phyloP scores from a whole-genome alignment of 768 basidiomycete species.

The Kwoniella bestiolae region DNA sequence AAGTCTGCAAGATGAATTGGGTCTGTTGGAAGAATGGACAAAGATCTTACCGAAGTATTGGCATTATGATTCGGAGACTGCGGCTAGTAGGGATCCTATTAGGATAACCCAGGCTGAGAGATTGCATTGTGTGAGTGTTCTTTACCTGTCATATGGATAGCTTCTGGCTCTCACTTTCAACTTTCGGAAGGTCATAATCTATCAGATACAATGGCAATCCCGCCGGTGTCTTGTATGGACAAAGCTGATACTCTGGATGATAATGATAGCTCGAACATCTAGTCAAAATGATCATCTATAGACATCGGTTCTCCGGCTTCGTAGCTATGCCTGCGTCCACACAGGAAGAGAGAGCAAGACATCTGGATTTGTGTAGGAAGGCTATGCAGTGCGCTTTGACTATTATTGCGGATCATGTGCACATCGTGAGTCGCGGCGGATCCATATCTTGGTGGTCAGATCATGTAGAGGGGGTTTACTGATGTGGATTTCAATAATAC shows the following conservation, averaged over 20 bases:
- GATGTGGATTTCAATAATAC: too few relatives aligned
- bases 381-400: conserved; percentile 80
- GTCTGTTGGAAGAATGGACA: conserved; percentile 77
- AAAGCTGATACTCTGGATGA: background rate
- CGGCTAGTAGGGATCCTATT: conserved; percentile 82
- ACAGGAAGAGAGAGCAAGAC: conserved; percentile 68
- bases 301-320: conserved; percentile 69
- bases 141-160: background rate
- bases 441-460: too few relatives aligned
- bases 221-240: too few relatives aligned
- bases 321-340: conserved; percentile 54
- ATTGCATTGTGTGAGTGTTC: conserved; percentile 65
- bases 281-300: conserved; percentile 82
- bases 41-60: conserved; percentile 73
- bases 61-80: conserved; percentile 77
- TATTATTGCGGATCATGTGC: conserved; percentile 79
- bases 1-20: conserved; percentile 69
- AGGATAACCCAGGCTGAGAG: conserved; percentile 86
- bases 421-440: conserved; percentile 72
- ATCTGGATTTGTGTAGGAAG: conserved; percentile 59
- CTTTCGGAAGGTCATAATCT: background rate
- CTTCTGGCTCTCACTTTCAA: background rate
- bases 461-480: too few relatives aligned
- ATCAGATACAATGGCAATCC: too few relatives aligned
- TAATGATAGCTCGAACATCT: conserved; percentile 71